Base-by-base conservation (phyloP, 1,284 basidiomycete species). In the Polyporus tsugae region DNA sequence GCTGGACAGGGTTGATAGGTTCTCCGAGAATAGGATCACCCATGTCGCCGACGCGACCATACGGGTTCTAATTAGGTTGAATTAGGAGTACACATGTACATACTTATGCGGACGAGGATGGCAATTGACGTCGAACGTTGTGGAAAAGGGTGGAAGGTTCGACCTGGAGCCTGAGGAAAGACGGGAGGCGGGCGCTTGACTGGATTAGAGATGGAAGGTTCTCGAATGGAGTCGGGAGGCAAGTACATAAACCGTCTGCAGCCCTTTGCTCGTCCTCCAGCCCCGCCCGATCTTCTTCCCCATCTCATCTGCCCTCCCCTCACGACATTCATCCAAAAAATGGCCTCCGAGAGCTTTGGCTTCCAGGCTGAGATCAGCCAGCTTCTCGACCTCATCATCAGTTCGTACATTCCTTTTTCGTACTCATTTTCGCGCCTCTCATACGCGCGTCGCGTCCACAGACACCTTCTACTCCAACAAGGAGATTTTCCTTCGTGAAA, bases 381-480 rank as follows among this genome's bases (percentile, higher is more conserved):
- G 84, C 86, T 97, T 72, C 86, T 96, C 70, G 95, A 96, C 85
- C 84, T 96, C 79, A 96, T 96, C 84, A 95, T 95, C 87, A 95
- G 93, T 94, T 77, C 66, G 89, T 84, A 33, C 70, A 25, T 63
- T 36, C 36, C 22, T 57, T 25, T 44, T 19, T 52, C 57, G 44
- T 60, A 52, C 57, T 15, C 25, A 38, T 52, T 58, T 67, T 60
- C 63, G 63, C 60, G 57, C 52, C 39, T 53, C 61, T 70, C 74
- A 49, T 41, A 70, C 65, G 19, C 58, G 67, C 65, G 39, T 65
- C 44, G 25, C 76, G 36, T 39, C 38, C 58, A 74, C 79, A 95
- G 95, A 97, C 87, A 97, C 95, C 72, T 98, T 97, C 89, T 97
- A 98, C 90, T 96, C 94, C 72, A 97, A 98, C 91, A 98, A 98